These are phyloP conservation scores for Chiua virens DNA, from an alignment of 768 basidiomycete genomes.

Conservation along the genomic window DNA sequence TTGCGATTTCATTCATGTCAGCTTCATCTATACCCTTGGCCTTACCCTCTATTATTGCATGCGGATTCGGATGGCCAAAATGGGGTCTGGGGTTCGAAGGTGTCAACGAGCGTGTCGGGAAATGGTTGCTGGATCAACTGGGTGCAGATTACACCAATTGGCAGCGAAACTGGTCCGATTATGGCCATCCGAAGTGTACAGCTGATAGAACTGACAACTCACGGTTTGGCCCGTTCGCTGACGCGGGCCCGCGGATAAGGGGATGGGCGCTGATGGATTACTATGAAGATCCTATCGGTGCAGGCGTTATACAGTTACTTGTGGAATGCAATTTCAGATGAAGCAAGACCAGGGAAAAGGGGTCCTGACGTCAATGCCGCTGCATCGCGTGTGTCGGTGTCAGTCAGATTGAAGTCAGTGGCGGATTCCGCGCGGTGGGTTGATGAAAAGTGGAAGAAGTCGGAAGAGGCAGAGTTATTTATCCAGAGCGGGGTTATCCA, in stretches of 20 bases:
- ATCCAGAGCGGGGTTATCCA: too few species aligned
- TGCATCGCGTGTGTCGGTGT: background rate
- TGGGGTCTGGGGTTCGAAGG: conserved; percentile 82
- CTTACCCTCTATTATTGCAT: conserved; percentile 71
- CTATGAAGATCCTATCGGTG: conserved; percentile 54
- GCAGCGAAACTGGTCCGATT: background rate
- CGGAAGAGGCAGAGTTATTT: too few species aligned
- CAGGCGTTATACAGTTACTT: conserved; percentile 59
- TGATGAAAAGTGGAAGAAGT: too few species aligned
- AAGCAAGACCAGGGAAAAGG: conserved; percentile 41
- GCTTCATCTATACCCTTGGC: conserved; percentile 82
- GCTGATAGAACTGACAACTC: background rate
- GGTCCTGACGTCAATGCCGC: conserved; percentile 27
- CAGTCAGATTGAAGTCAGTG: background rate
- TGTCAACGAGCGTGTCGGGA: conserved; percentile 72
- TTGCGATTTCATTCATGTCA: conserved; percentile 80
- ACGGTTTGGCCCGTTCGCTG: background rate
- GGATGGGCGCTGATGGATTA: conserved; percentile 82
- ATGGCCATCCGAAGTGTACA: background rate
- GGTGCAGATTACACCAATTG: background rate
- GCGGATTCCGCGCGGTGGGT: too few species aligned
- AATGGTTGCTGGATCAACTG: conserved; percentile 67
- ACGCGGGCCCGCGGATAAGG: conserved; percentile 45
- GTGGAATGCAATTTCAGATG: conserved; percentile 79
- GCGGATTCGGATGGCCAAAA: conserved; percentile 81